phyloP scores from a whole-genome alignment of 257 asterid genomes.

The Salvia hispanica region DNA sequence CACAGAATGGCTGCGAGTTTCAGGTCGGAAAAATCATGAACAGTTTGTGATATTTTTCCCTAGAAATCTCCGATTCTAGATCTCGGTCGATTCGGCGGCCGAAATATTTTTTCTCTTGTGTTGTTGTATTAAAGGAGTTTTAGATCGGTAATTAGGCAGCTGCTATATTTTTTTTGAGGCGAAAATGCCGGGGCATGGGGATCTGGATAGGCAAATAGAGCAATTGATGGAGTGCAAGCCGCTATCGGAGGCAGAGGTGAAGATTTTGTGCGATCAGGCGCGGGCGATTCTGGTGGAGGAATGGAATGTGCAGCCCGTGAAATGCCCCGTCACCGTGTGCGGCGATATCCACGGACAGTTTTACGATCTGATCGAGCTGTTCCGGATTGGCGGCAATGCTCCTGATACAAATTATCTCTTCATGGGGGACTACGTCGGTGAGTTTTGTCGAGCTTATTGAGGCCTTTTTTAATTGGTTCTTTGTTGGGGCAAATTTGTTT shows the following conservation, averaged over 20 bases:
- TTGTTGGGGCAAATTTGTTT: neutral
- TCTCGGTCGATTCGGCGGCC: conserved; percentile 40
- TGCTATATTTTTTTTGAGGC: conserved; percentile 21
- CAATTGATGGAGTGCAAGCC: conserved; percentile 95
- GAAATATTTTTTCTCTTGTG: neutral
- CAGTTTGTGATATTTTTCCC: conserved; percentile 9
- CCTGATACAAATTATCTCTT: conserved; percentile 91
- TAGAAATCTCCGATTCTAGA: conserved; percentile 35
- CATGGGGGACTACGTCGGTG: conserved; percentile 96
- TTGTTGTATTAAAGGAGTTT: conserved; percentile 1
- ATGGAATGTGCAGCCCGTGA: conserved; percentile 95
- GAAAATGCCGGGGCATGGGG: conserved; percentile 81
- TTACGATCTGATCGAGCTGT: conserved; percentile 88
- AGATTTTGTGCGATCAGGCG: conserved; percentile 79
- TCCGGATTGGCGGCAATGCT: conserved; percentile 80
- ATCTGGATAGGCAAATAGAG: conserved; percentile 86
- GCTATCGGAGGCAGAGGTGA: conserved; percentile 77
- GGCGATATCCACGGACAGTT: conserved; percentile 93
- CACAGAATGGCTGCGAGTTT: conserved; percentile 30
- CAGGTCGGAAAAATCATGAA: conserved; percentile 32
- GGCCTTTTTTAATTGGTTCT: neutral
- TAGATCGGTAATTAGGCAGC: conserved; percentile 47
- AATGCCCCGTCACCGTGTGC: conserved; percentile 92
- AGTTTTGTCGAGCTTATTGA: conserved; percentile 37
- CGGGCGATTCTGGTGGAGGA: conserved; percentile 84